These are phyloP conservation scores for Trypanosoma brucei DNA, from an alignment of 208 protist species.

Conservation along the genomic window DNA sequence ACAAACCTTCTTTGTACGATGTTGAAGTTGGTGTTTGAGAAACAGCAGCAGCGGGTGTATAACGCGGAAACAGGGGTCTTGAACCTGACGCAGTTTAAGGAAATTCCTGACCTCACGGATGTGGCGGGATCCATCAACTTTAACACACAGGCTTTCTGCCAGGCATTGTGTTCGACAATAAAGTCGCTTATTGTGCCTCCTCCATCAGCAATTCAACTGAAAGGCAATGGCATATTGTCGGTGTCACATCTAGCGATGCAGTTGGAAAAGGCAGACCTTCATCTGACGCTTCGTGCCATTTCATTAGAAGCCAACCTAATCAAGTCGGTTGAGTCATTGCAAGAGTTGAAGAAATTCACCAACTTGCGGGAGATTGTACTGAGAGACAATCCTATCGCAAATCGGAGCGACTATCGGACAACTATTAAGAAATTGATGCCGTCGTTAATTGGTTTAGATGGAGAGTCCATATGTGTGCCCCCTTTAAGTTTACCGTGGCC, in stretches of 20 bases:
- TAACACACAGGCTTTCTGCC: conserved; percentile 76
- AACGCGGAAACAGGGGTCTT: conserved; percentile 43
- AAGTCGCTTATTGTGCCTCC: conserved; percentile 57
- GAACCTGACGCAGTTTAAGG: conserved; percentile 47
- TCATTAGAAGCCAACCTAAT: conserved; percentile 66
- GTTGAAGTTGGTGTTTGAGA: conserved; percentile 88
- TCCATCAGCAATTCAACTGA: conserved; percentile 53
- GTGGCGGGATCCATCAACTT: conserved; percentile 75
- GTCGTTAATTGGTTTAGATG: conserved; percentile 64
- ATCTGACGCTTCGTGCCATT: conserved; percentile 52
- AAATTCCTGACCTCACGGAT: conserved; percentile 46
- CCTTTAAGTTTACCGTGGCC: conserved; percentile 79
- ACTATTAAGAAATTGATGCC: conserved; percentile 59
- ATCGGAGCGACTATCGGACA: conserved; percentile 42
- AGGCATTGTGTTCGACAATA: conserved; percentile 68
- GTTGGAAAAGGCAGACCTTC: conserved; percentile 58
- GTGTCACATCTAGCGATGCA: conserved; percentile 51
- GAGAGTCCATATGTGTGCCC: conserved; percentile 33
- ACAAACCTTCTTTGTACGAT: conserved; percentile 63
- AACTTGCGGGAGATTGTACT: conserved; percentile 68
- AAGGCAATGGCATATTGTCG: conserved; percentile 59
- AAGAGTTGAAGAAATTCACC: conserved; percentile 55
- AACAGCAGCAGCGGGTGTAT: conserved; percentile 67
- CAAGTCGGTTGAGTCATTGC: conserved; percentile 31
- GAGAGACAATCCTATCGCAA: conserved; percentile 56